Percentiles rank a stretch among this genome's conserved stretches.
Evolutionary conservation across 2,329 filamentous ascomycete species (phyloP).

Genomic region (Chrysoporthe cubensis): DNA sequence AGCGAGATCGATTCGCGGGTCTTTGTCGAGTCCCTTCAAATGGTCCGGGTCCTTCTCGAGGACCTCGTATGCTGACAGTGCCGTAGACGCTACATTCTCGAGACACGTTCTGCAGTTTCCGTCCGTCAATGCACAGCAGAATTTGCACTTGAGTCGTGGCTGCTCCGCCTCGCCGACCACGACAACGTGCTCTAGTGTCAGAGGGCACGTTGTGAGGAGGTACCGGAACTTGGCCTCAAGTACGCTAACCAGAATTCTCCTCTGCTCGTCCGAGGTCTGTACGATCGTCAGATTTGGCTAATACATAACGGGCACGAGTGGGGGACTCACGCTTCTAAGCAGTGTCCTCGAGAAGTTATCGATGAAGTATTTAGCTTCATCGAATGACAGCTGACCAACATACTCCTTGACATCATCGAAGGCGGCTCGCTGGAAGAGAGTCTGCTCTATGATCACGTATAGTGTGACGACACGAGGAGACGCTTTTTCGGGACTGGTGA

Average conservation of each 20-base stretch:
- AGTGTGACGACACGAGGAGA: slow-evolving; percentile 40
- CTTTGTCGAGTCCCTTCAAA: slow-evolving; percentile 35
- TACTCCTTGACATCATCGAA: slow-evolving; percentile 54
- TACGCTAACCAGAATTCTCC: slow-evolving; percentile 34
- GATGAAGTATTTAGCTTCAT: slow-evolving; percentile 46
- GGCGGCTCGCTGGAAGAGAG: slow-evolving; percentile 37
- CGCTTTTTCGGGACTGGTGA: slow-evolving; percentile 17
- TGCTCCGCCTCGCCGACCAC: slow-evolving; percentile 32
- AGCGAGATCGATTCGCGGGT: slow-evolving; percentile 39
- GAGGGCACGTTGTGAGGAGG: slow-evolving; percentile 46
- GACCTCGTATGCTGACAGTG: slow-evolving; percentile 31
- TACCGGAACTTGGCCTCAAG: slow-evolving; percentile 50
- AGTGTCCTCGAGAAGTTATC: slow-evolving; percentile 42
- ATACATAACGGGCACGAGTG: background rate
- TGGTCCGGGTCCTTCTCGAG: slow-evolving; percentile 32
- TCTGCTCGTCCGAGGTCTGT: slow-evolving; percentile 19
- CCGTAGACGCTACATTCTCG: slow-evolving; percentile 31
- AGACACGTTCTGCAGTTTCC: slow-evolving; percentile 31
- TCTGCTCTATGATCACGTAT: slow-evolving; percentile 39
- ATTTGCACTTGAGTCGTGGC: slow-evolving; percentile 31
- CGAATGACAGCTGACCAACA: slow-evolving; percentile 45
- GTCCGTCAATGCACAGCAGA: slow-evolving; percentile 26
- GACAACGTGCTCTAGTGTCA: slow-evolving; percentile 35
- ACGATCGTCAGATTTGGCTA: slow-evolving; percentile 5
- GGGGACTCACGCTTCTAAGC: slow-evolving; percentile 37